phyloP scores from a whole-genome alignment of 208 protist genomes.

The Acanthamoeba lugdunensis region DNA sequence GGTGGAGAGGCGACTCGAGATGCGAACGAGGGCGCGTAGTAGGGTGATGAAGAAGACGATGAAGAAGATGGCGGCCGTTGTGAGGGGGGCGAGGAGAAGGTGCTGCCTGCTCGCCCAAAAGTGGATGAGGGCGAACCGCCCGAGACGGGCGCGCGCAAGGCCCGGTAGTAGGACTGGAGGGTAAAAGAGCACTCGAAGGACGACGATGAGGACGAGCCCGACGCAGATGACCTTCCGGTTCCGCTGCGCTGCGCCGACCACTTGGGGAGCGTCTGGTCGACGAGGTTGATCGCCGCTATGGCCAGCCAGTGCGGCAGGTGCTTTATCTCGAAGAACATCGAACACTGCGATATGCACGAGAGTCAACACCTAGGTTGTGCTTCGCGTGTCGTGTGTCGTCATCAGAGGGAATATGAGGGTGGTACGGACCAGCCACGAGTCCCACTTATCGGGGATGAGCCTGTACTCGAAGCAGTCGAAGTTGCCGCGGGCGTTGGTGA shows the following conservation, averaged over 20 bases:
- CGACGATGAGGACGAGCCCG: too few relatives aligned
- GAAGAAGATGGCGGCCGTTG: too few relatives aligned
- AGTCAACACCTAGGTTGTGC: not conserved
- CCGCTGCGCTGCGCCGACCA: not conserved
- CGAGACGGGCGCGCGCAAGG: not conserved
- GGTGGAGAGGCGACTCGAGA: too few relatives aligned
- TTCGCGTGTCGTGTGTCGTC: not conserved
- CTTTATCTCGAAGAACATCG: constrained; percentile 9
- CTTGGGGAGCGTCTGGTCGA: not conserved
- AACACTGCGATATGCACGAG: not conserved
- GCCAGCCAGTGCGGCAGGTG: not conserved
- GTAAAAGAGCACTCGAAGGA: constrained; percentile 5
- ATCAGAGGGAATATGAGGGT: not conserved
- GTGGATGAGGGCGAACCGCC: not conserved
- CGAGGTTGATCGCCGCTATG: constrained; percentile 4
- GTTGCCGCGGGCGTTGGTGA: not conserved
- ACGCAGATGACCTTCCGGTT: too few relatives aligned
- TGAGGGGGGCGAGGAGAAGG: too few relatives aligned
- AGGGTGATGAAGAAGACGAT: too few relatives aligned
- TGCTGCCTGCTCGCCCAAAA: too few relatives aligned
- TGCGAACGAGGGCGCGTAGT: too few relatives aligned
- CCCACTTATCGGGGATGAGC: not conserved
- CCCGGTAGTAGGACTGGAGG: not conserved
- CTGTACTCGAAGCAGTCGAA: not conserved
- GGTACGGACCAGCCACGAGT: not conserved